Base-by-base conservation (phyloP, 2,329 filamentous ascomycete species). In the Exophiala aquamarina region DNA sequence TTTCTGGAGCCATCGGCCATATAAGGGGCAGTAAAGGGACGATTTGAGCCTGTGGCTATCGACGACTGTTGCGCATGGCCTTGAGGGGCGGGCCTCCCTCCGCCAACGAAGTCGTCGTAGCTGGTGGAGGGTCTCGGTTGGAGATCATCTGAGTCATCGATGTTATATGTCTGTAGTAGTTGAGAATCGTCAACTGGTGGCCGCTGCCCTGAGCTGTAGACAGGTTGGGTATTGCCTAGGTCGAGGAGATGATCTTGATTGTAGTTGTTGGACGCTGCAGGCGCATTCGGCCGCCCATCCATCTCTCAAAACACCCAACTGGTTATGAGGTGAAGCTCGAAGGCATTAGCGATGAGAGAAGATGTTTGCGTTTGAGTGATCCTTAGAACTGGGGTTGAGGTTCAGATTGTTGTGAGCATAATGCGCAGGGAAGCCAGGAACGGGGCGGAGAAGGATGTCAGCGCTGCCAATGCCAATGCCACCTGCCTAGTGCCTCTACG, bases 71-170 rank as follows among this genome's bases (percentile, higher is more conserved):
- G 62, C 36, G 53, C 52, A 34, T 60, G 44, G 34, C 44, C 41
- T 15, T 32, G 59, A 19, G 57, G 52, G 49, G 57, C 52, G 29
- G 59, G 59, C 40, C 48, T 48, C 8, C 49, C 46, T 36, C 52
- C 83, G 55, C 92, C 92, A 54, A 97, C 85, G 66, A 96, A 97
- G 61, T 93, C 87, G 75, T 96, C 92, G 70, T 96, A 96, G 49
- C 90, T 95, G 42, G 92, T 83, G 19, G 91, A 96, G 42, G 90
- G 88, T 58, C 92, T 86, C 47, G 82, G 71, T 52, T 80, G 79
- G 37, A 78, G 72, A 59, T 78, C 73, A 56, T 87, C 81, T 54
- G 77, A 73, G 56, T 82, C 76, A 61, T 87, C 78, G 63, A 86
- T 82, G 62, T 86, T 80, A 70, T 89, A 91, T 56, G 82, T 82